Conservation (phyloP, 495 filamentous ascomycete species). For the Penicillium maclennaniae region DNA sequence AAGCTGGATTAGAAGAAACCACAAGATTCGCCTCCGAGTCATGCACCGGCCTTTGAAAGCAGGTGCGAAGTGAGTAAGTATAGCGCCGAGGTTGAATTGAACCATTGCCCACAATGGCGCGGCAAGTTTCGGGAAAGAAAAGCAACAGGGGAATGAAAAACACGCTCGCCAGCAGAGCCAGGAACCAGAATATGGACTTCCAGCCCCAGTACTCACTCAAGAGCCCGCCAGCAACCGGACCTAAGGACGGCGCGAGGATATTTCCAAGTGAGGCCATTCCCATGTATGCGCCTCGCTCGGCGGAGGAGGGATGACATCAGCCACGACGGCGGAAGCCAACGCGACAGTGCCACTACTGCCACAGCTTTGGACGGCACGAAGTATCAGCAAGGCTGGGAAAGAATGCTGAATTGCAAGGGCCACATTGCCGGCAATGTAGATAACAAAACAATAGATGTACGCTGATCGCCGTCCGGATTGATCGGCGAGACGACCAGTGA, state of each 20-base stretch:
- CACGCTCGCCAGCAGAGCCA: constrained; percentile 50
- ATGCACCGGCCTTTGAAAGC: constrained; percentile 27
- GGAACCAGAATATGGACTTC: constrained; percentile 74
- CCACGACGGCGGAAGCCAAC: constrained; percentile 41
- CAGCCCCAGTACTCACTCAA: constrained; percentile 63
- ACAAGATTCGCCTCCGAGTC: not conserved
- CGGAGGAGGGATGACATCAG: constrained; percentile 42
- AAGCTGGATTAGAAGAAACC: not conserved
- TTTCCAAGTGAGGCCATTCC: constrained; percentile 34
- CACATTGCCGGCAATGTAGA: constrained; percentile 47
- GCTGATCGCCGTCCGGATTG: constrained; percentile 45
- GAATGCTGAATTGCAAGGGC: constrained; percentile 43
- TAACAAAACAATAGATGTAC: constrained; percentile 43
- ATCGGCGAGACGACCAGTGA: constrained; percentile 50
- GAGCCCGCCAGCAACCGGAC: constrained; percentile 61
- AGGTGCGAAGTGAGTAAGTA: constrained; percentile 19
- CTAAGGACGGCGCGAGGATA: constrained; percentile 40
- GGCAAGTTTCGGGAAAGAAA: constrained; percentile 42
- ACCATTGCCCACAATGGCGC: constrained; percentile 43
- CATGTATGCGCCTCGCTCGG: constrained; percentile 49
- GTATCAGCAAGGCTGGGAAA: constrained; percentile 42
- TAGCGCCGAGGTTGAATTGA: constrained; percentile 18
- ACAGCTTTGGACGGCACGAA: constrained; percentile 48
- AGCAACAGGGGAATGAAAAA: constrained; percentile 30
- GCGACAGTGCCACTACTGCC: constrained; percentile 48